Evolutionary conservation across 2,329 filamentous ascomycete genomes (phyloP).

Genomic region (Orbilia quercus): DNA sequence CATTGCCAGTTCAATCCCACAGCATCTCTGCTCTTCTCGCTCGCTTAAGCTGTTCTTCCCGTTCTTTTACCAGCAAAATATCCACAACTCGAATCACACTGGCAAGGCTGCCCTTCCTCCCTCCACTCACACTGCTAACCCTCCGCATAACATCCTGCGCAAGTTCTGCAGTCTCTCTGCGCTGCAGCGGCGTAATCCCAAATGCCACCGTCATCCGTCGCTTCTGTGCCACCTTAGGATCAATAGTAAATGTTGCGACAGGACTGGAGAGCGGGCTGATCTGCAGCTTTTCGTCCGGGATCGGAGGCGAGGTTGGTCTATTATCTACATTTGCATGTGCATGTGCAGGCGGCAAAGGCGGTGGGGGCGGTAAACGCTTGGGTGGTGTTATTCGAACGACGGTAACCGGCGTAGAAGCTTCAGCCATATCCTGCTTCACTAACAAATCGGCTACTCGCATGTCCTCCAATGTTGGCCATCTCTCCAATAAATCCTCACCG

Average conservation of each 20-base stretch:
- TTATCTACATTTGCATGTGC: neutral
- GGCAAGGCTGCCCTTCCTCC: conserved; percentile 34
- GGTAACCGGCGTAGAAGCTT: conserved; percentile 28
- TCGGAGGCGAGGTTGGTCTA: neutral
- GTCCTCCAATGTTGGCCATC: conserved; percentile 29
- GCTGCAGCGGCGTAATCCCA: conserved; percentile 48
- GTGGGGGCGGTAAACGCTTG: neutral
- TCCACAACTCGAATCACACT: conserved; percentile 59
- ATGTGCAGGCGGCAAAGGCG: conserved; percentile 9
- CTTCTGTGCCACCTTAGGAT: conserved; percentile 42
- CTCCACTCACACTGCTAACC: conserved; percentile 30
- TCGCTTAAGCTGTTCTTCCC: conserved; percentile 57
- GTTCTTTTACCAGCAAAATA: conserved; percentile 57
- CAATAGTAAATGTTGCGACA: conserved; percentile 29
- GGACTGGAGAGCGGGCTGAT: conserved; percentile 1
- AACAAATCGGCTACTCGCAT: neutral
- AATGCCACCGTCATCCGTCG: conserved; percentile 50
- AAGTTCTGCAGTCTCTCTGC: conserved; percentile 46
- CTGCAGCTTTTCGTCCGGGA: no score
- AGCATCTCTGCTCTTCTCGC: conserved; percentile 58
- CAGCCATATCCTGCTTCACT: neutral
- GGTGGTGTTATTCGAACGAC: conserved; percentile 19
- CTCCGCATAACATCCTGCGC: conserved; percentile 49
- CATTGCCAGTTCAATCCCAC: conserved; percentile 51
- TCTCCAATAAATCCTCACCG: neutral